Base-by-base conservation (phyloP, 2,329 filamentous ascomycete genomes). In the Ascochyta clinopodiicola region DNA sequence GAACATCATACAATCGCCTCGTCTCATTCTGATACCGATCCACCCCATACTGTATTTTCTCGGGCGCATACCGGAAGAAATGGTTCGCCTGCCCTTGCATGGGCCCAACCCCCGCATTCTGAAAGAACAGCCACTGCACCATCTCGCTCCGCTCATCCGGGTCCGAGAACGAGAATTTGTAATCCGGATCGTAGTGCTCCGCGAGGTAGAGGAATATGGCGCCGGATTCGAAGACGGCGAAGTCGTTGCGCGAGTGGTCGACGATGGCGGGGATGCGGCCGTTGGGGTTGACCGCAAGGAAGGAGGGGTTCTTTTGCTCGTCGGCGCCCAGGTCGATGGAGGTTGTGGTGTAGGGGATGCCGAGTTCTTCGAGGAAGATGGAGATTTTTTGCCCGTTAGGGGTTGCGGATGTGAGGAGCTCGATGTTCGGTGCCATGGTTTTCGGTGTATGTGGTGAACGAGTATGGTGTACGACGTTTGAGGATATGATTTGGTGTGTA, bases 361-460 rank as follows among this genome's bases (percentile, higher is more conserved):
- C 86, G 2, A 96, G 82, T 77, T 96, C 91, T 78, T 95, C 91
- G 6, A 90, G 82, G 64, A 90, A 82, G 63, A 96, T 94, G 51
- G 89, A 91, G 55, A 90, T 85, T 76, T 96, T 96, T 80, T 94
- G 88, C 59, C 91, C 91, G 77, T 96, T 96, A 45, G 92, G 91
- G 35, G 92, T 96, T 66, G 86, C 83, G n/a, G 84, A 80, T 21
- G 91, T 96, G 78, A 93, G 93, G 34, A 96, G 85, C 45, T 88
- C 88, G 65, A 95, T 74, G 19, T 48, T 53, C 10, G 57, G 51
- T 19, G 59, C 19, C 47, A 81, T 81, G 71, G 46, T 80, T 54
- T 79, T 4, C 4, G 34, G 10, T 40, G 29, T 19, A 3, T 38
- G 39, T 29, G 32, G 1, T 7, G 6, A 6, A 31, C 7, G 10